Evolutionary conservation across 2,329 filamentous ascomycete genomes (phyloP), one percentile per base, ranked within the genome.

Genomic region (Pseudohalonectria lignicola): DNA sequence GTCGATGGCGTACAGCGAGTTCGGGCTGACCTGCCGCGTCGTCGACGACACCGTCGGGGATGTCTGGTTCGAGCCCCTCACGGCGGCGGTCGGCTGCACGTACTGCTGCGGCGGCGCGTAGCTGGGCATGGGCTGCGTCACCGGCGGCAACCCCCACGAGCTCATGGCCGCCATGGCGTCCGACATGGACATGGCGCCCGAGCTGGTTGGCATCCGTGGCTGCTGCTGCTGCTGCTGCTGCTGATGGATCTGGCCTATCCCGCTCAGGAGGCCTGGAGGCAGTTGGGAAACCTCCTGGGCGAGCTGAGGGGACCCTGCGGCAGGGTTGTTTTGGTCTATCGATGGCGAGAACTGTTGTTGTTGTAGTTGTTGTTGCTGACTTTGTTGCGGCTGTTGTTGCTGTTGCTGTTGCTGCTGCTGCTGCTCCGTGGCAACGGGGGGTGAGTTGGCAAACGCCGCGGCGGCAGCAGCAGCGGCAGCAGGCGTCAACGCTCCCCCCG

Each of bases 241-340:
- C 15, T 13, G 16, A 11, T 15, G 25, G 10, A 15, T 26, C 26
- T 29, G 35, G 17, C 21, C 18, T 17, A n/a, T n/a, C n/a, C n/a
- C n/a, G n/a, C n/a, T n/a, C n/a, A 98, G 71, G 92, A 98, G 66
- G 92, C 92, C 40, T 79, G 92, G 46, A 75, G 92, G 46, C 92
- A 98, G 66, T 70, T 98, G 40, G 92, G n/a, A n/a, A n/a, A n/a
- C n/a, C n/a, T n/a, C n/a, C n/a, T n/a, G n/a, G n/a, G n/a, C n/a
- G n/a, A n/a, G n/a, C n/a, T n/a, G n/a, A n/a, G n/a, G n/a, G n/a
- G n/a, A n/a, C n/a, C n/a, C n/a, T n/a, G n/a, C n/a, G n/a, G n/a
- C n/a, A n/a, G n/a, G n/a, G n/a, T n/a, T n/a, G n/a, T n/a, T n/a
- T n/a, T n/a, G n/a, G n/a, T n/a, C n/a, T n/a, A n/a, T n/a, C n/a